Conservation (phyloP, 306 rosid species). For the Rosa chinensis region DNA sequence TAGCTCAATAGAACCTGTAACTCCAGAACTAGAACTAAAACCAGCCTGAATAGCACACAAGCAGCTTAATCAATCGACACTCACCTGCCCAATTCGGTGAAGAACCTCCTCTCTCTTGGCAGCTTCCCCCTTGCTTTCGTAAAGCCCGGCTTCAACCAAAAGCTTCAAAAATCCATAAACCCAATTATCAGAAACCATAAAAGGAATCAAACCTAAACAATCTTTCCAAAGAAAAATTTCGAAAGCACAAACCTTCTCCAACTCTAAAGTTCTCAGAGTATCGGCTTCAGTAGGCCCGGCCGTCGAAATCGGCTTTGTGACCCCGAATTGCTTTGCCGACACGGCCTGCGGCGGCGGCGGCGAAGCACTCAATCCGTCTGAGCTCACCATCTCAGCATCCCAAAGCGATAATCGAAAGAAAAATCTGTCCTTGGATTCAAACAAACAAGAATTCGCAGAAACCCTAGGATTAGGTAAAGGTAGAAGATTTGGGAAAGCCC, state of each 20-base stretch:
- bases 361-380: slow-evolving; percentile 44
- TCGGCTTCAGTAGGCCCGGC: slow-evolving; percentile 62
- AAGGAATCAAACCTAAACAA: neutral
- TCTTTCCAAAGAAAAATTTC: neutral
- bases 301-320: slow-evolving; percentile 62
- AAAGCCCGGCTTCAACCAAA: slow-evolving; percentile 54
- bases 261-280: slow-evolving; percentile 40
- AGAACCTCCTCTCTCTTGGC: slow-evolving; percentile 66
- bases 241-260: slow-evolving; percentile 59
- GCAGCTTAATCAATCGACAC: neutral
- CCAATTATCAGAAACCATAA: slow-evolving; percentile 8
- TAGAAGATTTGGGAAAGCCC: neutral
- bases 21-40: too few relatives aligned
- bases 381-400: slow-evolving; percentile 46
- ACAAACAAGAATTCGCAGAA: neutral
- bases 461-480: neutral
- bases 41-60: neutral
- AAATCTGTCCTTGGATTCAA: neutral
- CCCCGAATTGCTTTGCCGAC: slow-evolving; percentile 49
- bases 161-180: slow-evolving; percentile 33
- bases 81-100: slow-evolving; percentile 51
- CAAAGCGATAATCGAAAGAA: neutral
- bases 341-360: slow-evolving; percentile 26
- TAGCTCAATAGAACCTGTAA: neutral
- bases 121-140: slow-evolving; percentile 61